Conservation (phyloP, 2,329 filamentous ascomycete genomes). For the Gaeumannomyces sp. region DNA sequence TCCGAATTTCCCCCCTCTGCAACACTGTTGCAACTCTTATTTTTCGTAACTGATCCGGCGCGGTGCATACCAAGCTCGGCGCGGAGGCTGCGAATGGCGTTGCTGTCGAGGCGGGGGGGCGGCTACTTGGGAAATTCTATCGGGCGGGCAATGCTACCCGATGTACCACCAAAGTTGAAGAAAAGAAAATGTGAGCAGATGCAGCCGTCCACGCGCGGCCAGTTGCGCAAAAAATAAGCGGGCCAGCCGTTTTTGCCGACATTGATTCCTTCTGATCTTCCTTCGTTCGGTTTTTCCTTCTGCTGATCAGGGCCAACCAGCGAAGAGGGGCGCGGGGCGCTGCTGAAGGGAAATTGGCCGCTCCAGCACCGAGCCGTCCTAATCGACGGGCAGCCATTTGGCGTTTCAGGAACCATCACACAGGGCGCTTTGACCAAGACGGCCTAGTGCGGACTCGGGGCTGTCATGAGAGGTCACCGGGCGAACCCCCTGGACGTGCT, state of each 20-base stretch:
- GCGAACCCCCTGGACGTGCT: background rate
- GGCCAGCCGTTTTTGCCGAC: background rate
- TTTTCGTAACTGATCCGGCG: background rate
- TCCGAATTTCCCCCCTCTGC: background rate
- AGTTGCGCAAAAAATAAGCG: no score
- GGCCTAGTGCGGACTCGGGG: constrained; percentile 5
- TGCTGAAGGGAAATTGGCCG: constrained; percentile 11
- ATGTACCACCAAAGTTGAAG: background rate
- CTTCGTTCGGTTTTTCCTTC: background rate
- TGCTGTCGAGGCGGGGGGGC: background rate
- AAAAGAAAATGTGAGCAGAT: background rate
- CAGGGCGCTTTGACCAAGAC: background rate
- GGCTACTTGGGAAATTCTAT: background rate
- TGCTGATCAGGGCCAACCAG: background rate
- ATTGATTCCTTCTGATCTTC: background rate
- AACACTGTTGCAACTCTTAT: background rate
- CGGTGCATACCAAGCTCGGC: background rate
- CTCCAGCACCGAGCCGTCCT: background rate
- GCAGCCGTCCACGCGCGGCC: background rate
- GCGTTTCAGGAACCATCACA: constrained; percentile 9
- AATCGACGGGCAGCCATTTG: constrained; percentile 6
- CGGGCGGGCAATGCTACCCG: background rate
- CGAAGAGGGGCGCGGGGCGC: no score
- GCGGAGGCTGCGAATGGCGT: background rate
- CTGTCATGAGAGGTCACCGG: background rate